Evolutionary conservation across 768 basidiomycete species (phyloP), one percentile per base, ranked within the genome.

Genomic region (Rhodotorula paludigena): DNA sequence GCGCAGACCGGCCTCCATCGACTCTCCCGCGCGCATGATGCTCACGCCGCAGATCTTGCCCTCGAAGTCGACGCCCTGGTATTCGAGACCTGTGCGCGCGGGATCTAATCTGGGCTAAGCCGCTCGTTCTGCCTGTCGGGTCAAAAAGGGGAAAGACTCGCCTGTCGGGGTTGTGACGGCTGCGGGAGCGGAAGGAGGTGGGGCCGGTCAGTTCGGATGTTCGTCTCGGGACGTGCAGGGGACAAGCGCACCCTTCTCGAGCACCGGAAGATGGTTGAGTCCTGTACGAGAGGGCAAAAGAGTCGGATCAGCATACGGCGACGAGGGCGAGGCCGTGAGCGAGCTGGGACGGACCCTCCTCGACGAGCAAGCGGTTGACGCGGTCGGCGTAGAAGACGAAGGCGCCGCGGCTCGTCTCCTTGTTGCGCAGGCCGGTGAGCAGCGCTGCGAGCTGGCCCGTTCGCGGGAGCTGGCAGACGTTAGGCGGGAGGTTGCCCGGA

Each of bases 1-100:
- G 49, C 94, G 83, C 68, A 99, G 81, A 45, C 94, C 96, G 20
- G 90, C 90, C 80, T 99, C 94, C 94, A 99, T 99, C 3, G 93
- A 92, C 89, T 94, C 91, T 71, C 94, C 94, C 14, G 92, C 92
- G 23, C 94, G 83, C 74, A 97, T 74, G 65, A 74, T 73, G 9
- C 64, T 65, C 35, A 74, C 74, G 32, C 73, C 73, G 44, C 72
- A 74, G 52, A 74, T 76, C 81, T 91, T 90, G 11, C 94, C 94
- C 76, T 94, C 88, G 75, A 99, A 99, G 0, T 90, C 88, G 3
- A 97, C 91, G 25, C 94, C 94, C 64, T 90, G 84, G 77, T 93
- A 96, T 14, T 82, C 82, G 58, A 85, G 84, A 58, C 92, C 92
- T 85, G 78, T 87, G 59, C 74, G 73, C 2, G 38, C 7, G 12